Evolutionary conservation across 768 basidiomycete genomes (phyloP), one percentile per base, ranked within the genome.

Genomic region (Collybia sordida): DNA sequence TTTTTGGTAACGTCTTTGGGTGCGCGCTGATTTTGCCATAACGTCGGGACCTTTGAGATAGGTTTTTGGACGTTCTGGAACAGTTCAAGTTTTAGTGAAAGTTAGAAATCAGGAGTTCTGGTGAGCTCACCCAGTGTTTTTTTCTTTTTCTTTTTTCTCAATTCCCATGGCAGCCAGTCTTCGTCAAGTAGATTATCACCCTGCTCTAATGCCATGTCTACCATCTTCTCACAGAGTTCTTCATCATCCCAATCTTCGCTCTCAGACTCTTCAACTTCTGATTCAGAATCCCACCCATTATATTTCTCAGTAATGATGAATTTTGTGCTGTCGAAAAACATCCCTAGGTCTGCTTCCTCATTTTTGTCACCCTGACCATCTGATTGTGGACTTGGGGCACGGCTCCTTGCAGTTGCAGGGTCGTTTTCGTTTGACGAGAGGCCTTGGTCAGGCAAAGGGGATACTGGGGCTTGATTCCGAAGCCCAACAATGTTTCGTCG

Each of bases 41-140:
- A 54, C 49, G 37, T 54, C 52, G 7, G 39, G 48, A 14, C 52
- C 52, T 27, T 49, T 53, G 17, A n/a, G 31, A 44, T 53, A 53
- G 11, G 41, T 49, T 42, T 35, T 18, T 28, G 51, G 51, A 6
- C 46, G 45, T 45, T 14, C 49, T 50, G 40, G n/a, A n/a, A n/a
- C n/a, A n/a, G n/a, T n/a, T n/a, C n/a, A n/a, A n/a, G n/a, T n/a
- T n/a, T n/a, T n/a, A n/a, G n/a, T n/a, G n/a, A n/a, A n/a, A n/a
- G n/a, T n/a, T n/a, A n/a, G n/a, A n/a, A n/a, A n/a, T n/a, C n/a
- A n/a, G n/a, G n/a, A n/a, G n/a, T n/a, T n/a, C n/a, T n/a, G n/a
- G n/a, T n/a, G n/a, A n/a, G n/a, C n/a, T n/a, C n/a, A n/a, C n/a
- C n/a, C n/a, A n/a, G n/a, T n/a, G n/a, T n/a, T n/a, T n/a, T 27